phyloP scores from a whole-genome alignment of 225 moss, liverwort and hornwort genomes.

The Lunularia cruciata region DNA sequence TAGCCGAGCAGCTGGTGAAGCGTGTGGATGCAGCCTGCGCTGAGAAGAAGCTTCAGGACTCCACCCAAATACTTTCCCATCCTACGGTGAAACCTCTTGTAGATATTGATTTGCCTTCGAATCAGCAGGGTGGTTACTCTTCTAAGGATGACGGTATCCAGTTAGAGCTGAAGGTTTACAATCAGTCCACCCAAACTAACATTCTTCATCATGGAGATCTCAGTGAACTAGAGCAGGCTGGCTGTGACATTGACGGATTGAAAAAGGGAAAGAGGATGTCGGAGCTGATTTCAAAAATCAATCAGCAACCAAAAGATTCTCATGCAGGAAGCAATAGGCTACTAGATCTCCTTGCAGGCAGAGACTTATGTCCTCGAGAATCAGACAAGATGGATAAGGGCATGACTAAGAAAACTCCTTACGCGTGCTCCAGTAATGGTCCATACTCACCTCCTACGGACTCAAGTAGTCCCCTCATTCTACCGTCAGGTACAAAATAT shows the following conservation, averaged over 20 bases:
- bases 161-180: background rate
- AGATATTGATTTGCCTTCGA: background rate
- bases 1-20: constrained; percentile 42
- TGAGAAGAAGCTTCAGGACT: constrained; percentile 21
- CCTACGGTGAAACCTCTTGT: background rate
- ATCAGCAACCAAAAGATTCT: background rate
- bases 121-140: background rate
- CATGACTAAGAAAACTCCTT: constrained; percentile 16
- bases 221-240: constrained; percentile 48
- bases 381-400: constrained; percentile 23
- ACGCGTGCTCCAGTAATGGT: constrained; percentile 13
- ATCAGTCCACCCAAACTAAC: constrained; percentile 9
- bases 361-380: constrained; percentile 21
- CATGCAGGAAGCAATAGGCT: too few species aligned
- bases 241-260: constrained; percentile 16
- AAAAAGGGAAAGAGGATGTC: background rate
- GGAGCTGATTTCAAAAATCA: background rate
- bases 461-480: constrained; percentile 39
- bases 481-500: constrained; percentile 36
- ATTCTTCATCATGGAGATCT: constrained; percentile 22
- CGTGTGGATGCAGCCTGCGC: constrained; percentile 42
- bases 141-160: background rate
- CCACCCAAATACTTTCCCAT: background rate
- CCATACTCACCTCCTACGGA: constrained; percentile 30
- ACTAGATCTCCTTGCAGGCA: background rate